Base-by-base conservation (phyloP, 2,329 filamentous ascomycete species). In the Clonostachys rhizophaga region DNA sequence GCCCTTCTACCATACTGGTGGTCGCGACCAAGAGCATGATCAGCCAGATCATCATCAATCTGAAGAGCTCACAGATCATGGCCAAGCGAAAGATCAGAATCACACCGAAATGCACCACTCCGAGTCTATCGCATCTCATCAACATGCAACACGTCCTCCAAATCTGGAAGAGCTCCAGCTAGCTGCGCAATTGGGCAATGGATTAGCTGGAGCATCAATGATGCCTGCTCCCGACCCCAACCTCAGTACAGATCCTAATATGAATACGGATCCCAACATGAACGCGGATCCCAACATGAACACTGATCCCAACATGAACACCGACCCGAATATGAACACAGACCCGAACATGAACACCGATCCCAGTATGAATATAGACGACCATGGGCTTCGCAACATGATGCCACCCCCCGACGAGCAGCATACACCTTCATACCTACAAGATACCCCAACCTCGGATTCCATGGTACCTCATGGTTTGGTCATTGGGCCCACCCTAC, bases 121-220 rank as follows among this genome's bases (percentile, higher is more conserved):
- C 4, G 59, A 66, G 17, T 33, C 46, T 30, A 34, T 18, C 5
- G 30, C 37, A 20, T 33, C 47, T 8, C 69, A 69, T 41, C 71
- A 72, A 30, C 70, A 74, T 42, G 56, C 65, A 11, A 55, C 66
- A 13, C 67, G 68, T 12, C 65, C 71, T 3, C 64, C 72, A 35
- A 79, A 74, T 48, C 68, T 72, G 6, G 77, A 79, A 53, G 78
- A 82, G 62, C 67, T 82, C 40, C 78, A 80, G 58, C 65, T 82
- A 37, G 78, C 78, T 13, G 78, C 79, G 10, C 79, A 81, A 56
- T 63, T 83, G 40, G 78, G 76, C 43, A 75, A 79, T 50, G 76
- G 71, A 40, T 65, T 82, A 14, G 73, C 76, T 24, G 63, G 66
- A 10, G 58, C 68, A 12, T 69, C 75, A 35, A 72, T 77, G 49